phyloP scores from a whole-genome alignment of 2,329 filamentous ascomycete species.

The Diaporthe nobilis region DNA sequence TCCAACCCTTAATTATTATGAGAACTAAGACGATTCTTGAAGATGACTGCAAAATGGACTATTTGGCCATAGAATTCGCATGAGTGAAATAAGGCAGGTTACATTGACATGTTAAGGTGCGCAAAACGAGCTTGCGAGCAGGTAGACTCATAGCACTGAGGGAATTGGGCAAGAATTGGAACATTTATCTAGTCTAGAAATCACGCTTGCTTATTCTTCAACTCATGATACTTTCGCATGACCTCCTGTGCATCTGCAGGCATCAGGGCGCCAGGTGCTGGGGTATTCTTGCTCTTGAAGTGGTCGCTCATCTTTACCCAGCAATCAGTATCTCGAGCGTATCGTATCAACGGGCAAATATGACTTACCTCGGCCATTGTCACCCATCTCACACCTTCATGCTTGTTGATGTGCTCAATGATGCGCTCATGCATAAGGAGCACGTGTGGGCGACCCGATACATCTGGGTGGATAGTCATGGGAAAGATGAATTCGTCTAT shows the following conservation, averaged over 20 bases:
- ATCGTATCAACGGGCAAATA: no score
- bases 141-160: background rate
- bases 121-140: background rate
- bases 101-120: background rate
- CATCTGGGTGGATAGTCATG: slow-evolving; percentile 82
- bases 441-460: slow-evolving; percentile 79
- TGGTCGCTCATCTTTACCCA: slow-evolving; percentile 39
- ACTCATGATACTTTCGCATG: slow-evolving; percentile 34
- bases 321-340: background rate
- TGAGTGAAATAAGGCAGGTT: background rate
- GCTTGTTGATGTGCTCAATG: slow-evolving; percentile 43
- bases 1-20: no score
- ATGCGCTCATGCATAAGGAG: slow-evolving; percentile 79
- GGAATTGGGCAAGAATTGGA: background rate
- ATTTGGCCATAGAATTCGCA: background rate
- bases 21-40: fast-evolving
- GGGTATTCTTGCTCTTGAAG: slow-evolving; percentile 42
- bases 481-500: slow-evolving; percentile 79
- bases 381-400: slow-evolving; percentile 41
- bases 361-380: slow-evolving; percentile 41
- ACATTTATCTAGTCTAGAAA: background rate
- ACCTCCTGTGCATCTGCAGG: slow-evolving; percentile 38
- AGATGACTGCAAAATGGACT: background rate
- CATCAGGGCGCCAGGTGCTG: slow-evolving; percentile 38
- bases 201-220: background rate